Base-by-base conservation (phyloP, 805 yeast species). In the Cyberlindnera lachancei region DNA sequence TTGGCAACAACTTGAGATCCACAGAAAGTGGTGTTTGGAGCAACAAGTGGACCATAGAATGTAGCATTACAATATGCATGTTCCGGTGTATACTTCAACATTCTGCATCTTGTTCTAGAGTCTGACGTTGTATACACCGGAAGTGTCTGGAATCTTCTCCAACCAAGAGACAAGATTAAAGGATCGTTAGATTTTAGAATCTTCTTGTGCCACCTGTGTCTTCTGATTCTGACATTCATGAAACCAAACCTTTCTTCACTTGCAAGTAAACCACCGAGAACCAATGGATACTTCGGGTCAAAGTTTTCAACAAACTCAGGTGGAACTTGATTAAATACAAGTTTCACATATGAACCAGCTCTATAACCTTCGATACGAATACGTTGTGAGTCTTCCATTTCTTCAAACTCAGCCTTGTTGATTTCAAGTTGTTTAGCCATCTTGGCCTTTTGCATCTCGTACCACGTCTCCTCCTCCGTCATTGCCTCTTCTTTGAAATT, bases 161-260 rank as follows among this genome's bases (percentile, higher is more conserved):
- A 92, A 23, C 99, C 99, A 26, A 92, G 62, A 0, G 97, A 90
- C 30, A 92, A 56, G 34, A 92, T 86, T 44, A 94, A 67, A 2
- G 99, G 98, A 61, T 92, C 99, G 53, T 86, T 94, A 8, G 96
- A 75, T 59, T 92, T 92, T 48, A 92, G 67, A 37, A 94, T 85
- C 69, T 87, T 87, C 55, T 87, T 90, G 61, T 92, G 96, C 99
- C 99, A 92, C 66, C 98, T 78, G 56, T 92, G 99, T 60, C 96
- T 79, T 75, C 96, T 87, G 40, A 92, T 75, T 63, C 97, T 76
- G 29, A 85, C 96, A 53, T 85, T 90, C 63, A 87, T 68, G 51
- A 83, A 80, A 6, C 98, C 99, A 54, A 88, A 90, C 52, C 94
- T 70, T 36, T 87, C 81, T 55, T 92, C 99, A 5, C 95, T 85